Evolutionary conservation across 495 filamentous ascomycete genomes (phyloP), one percentile per base, ranked within the genome.

Genomic region (Ascobolus immersus): DNA sequence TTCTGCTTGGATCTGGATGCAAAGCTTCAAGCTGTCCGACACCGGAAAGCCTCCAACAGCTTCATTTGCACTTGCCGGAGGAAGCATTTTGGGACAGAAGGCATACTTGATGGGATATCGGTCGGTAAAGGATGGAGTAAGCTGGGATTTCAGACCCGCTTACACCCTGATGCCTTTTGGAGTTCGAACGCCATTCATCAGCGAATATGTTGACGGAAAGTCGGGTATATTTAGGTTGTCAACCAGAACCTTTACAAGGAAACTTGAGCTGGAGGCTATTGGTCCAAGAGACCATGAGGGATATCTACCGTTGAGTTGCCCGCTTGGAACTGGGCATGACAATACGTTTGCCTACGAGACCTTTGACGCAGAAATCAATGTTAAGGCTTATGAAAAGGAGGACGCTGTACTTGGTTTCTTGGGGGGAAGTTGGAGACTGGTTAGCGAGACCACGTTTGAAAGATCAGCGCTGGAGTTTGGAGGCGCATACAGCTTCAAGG

Each of bases 91-190:
- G 5, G 52, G 56, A 6, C 44, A 56, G 39, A 51, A 56, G 18
- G 59, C 57, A 8, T 61, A 49, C 29, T 39, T 61, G 2, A 36
- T 59, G 2, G 56, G 53, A 1, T 61, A 58, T 38, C 43, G 53
- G 28, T 47, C 43, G 19, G 17, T 23, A 4, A 39, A 49, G 17
- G 17, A 12, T n/a, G 10, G 12, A 15, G 26, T 57, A 26, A 42
- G 51, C 30, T 51, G 24, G 25, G 32, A 18, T 33, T 49, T 45
- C 19, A 14, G 25, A 4, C 47, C 47, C 0, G 39, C 36, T 3
- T 44, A 18, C 8, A 41, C 46, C 0, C 17, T 49, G 7, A 33
- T 46, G 14, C 45, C 42, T 9, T 42, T 44, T 17, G 19, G 34
- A 7, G 6, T 39, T 13, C 19, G 25, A 2, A 39, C 42, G 10